Percentiles rank a stretch among this genome's conserved stretches.
Conservation (phyloP, 2,329 filamentous ascomycete genomes). For the Verticillium klebahnii region DNA sequence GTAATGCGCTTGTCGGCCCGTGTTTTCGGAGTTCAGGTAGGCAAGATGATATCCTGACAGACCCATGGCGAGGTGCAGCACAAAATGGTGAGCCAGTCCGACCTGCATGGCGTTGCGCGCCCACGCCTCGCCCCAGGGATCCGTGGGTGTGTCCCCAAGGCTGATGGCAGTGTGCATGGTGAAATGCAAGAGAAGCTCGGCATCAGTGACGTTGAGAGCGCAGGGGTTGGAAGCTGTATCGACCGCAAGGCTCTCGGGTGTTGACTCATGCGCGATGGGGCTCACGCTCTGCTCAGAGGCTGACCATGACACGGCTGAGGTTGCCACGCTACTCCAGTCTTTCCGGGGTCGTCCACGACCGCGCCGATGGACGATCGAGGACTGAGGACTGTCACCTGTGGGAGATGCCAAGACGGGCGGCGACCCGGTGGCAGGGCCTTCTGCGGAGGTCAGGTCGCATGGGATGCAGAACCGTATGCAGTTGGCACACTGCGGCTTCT, state of each 20-base stretch:
- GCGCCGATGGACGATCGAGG: constrained; percentile 13
- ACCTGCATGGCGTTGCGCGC: constrained; percentile 21
- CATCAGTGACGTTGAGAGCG: constrained; percentile 11
- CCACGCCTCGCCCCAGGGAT: constrained; percentile 20
- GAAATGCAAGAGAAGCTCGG: constrained; percentile 24
- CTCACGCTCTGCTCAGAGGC: neutral
- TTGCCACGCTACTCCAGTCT: constrained; percentile 21
- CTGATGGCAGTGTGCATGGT: constrained; percentile 18
- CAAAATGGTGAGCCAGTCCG: constrained; percentile 20
- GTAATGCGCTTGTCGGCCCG: constrained; percentile 7
- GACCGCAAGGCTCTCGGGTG: neutral
- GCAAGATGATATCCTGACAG: constrained; percentile 21
- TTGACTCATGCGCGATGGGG: neutral
- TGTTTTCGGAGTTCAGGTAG: constrained; percentile 9
- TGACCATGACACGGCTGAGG: neutral
- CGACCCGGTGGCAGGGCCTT: neutral
- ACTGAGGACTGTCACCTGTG: constrained; percentile 13
- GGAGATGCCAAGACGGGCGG: neutral
- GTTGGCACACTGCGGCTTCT: constrained; percentile 24
- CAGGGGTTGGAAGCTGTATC: constrained; percentile 1
- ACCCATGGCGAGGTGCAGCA: constrained; percentile 22
- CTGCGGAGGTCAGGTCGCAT: constrained; percentile 15
- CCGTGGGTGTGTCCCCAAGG: constrained; percentile 12
- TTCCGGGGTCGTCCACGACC: constrained; percentile 24
- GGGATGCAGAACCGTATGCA: constrained; percentile 24